These are phyloP conservation scores for Lepidium campestre DNA, from an alignment of 441 rosid species.

Conservation along the genomic window DNA sequence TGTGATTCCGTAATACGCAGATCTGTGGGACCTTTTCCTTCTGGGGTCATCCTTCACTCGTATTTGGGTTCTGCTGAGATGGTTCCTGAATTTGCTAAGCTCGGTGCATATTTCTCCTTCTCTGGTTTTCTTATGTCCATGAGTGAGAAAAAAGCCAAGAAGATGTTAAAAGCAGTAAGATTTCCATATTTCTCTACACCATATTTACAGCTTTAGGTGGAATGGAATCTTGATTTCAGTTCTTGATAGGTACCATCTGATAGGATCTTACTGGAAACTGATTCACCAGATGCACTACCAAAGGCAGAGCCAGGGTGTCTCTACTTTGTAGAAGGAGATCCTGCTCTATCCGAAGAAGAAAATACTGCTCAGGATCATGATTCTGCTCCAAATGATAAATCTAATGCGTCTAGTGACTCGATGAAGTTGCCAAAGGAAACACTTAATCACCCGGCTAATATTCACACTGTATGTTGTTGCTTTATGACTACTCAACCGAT, in stretches of 20 bases:
- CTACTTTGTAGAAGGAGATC: constrained; percentile 45
- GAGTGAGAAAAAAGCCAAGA: constrained; percentile 68
- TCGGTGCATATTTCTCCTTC: constrained; percentile 90
- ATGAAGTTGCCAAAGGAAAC: constrained; percentile 38
- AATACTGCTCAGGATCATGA: constrained; percentile 15
- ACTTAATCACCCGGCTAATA: constrained; percentile 89
- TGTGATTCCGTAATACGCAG: constrained; percentile 19
- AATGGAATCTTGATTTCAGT: constrained; percentile 18
- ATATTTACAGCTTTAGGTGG: neutral
- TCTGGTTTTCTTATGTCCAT: constrained; percentile 84
- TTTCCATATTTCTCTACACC: neutral
- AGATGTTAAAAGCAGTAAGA: constrained; percentile 61
- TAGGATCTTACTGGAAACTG: constrained; percentile 84
- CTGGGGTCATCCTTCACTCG: constrained; percentile 85
- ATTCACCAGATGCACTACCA: constrained; percentile 91
- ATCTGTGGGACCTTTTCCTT: constrained; percentile 77
- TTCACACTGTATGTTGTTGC: constrained; percentile 42
- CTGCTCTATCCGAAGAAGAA: constrained; percentile 35
- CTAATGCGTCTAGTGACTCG: neutral
- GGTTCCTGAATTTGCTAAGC: constrained; percentile 84
- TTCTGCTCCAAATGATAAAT: constrained; percentile 7
- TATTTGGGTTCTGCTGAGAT: constrained; percentile 86
- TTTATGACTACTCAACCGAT: neutral
- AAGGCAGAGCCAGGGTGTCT: constrained; percentile 35
- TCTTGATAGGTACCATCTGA: constrained; percentile 58